Evolutionary conservation across 352 stramenopile genomes (phyloP).

Genomic region (Plasmopara viticola): DNA sequence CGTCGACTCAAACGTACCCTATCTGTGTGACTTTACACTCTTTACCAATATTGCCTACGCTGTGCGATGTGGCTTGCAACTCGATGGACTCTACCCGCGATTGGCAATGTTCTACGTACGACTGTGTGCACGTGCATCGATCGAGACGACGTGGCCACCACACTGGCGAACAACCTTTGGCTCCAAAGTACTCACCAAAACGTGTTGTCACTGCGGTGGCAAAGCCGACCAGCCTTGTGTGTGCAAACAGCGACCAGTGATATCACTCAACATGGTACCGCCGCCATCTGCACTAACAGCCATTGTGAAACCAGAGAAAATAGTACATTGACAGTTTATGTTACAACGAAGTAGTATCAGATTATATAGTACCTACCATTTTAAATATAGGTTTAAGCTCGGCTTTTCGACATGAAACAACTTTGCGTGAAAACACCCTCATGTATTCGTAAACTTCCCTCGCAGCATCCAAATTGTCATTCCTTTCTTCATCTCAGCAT

Average conservation of each 20-base stretch:
- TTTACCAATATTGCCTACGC: constrained; percentile 85
- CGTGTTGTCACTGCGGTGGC: constrained; percentile 54
- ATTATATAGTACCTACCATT: too few relatives aligned
- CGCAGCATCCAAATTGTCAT: too few relatives aligned
- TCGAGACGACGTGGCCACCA: constrained; percentile 77
- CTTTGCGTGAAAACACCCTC: too few relatives aligned
- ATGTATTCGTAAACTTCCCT: too few relatives aligned
- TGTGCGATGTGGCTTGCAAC: constrained; percentile 74
- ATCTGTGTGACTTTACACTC: constrained; percentile 75
- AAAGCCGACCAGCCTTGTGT: constrained; percentile 27
- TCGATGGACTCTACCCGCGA: constrained; percentile 72
- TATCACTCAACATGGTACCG: too few relatives aligned
- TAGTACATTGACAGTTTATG: too few relatives aligned
- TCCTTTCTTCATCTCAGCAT: too few relatives aligned
- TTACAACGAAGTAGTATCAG: too few relatives aligned
- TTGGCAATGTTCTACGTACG: constrained; percentile 77
- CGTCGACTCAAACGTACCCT: constrained; percentile 51
- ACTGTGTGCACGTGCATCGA: constrained; percentile 57
- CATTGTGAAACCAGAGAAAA: too few relatives aligned
- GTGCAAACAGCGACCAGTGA: constrained; percentile 25
- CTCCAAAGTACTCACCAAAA: constrained; percentile 72
- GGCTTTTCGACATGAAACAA: too few relatives aligned
- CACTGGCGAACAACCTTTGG: constrained; percentile 74
- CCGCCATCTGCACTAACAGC: too few relatives aligned
- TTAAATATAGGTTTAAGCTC: too few relatives aligned